Evolutionary conservation across 2,329 filamentous ascomycete genomes (phyloP), one percentile per base, ranked within the genome.

Genomic region (Epichloe glyceriae): DNA sequence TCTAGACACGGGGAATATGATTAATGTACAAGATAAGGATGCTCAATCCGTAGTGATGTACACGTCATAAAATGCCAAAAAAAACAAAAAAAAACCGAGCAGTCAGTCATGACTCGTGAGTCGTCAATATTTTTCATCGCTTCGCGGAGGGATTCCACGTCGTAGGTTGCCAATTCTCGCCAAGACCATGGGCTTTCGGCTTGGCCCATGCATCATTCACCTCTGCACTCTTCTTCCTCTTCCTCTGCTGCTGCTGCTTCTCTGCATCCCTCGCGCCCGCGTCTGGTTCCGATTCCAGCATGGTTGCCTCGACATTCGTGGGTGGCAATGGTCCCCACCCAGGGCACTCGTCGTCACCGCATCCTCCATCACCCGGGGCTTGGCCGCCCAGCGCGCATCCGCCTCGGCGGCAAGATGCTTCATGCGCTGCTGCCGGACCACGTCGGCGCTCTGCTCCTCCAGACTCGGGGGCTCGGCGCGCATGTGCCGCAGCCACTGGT

Each of bases 121-220:
- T 30, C 30, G 30, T 30, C 8, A 30, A 30, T 30, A 30, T 30
- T 30, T 11, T 39, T 51, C 44, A 49, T 45, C 26, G 33, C 35
- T 45, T 52, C 40, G 46, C 40, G 2, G 65, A 64, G 4, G 79
- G 79, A 5, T 63, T 68, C 83, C 83, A 87, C 3, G 79, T 68
- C 46, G 77, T 62, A 0, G 84, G 84, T 64, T 85, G 80, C 81
- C 82, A 86, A n/a, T 67, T 71, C 61, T 86, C 81, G 50, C 81
- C 73, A 0, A 80, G 78, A 0, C 72, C 73, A 19, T 60, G 58
- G 1, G 63, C 56, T 38, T 53, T 70, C 1, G 73, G 70, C 55
- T 70, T 73, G 33, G 75, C 75, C 81, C 82, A 85, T 2, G 82
- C 81, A 60, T 83, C 73, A 1, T 67, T 57, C 33, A 38, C 19